These are phyloP conservation scores for Fusarium abutilonis DNA, from an alignment of 2,329 filamentous ascomycete species.

Conservation along the genomic window DNA sequence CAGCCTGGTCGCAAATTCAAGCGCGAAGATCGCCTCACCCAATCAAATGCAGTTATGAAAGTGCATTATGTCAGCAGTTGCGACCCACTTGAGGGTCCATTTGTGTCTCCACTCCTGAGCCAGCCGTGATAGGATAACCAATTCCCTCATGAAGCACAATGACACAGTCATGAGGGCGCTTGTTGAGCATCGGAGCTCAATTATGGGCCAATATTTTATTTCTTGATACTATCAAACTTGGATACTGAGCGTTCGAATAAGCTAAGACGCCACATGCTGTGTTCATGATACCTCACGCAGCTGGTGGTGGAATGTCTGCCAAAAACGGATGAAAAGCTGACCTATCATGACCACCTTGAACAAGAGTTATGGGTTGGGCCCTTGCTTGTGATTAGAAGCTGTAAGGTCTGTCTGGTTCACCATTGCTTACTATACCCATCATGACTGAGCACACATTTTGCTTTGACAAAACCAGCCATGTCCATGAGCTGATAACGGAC, in stretches of 20 bases:
- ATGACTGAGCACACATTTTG: too few species aligned
- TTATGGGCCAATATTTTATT: not conserved
- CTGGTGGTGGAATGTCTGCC: too few species aligned
- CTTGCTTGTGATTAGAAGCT: too few species aligned
- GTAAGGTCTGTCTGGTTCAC: too few species aligned
- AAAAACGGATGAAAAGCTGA: too few species aligned
- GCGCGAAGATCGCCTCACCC: slow-evolving; percentile 18
- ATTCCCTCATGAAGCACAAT: slow-evolving; percentile 9
- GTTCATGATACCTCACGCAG: slow-evolving; percentile 20
- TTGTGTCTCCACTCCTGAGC: slow-evolving; percentile 10
- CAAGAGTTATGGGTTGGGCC: too few species aligned
- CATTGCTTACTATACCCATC: too few species aligned
- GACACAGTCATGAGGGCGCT: slow-evolving; percentile 1
- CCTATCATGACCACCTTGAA: too few species aligned
- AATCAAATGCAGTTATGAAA: slow-evolving; percentile 17
- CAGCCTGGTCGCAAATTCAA: slow-evolving; percentile 43
- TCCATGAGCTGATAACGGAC: too few species aligned
- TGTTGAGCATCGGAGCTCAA: not conserved
- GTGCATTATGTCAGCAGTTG: slow-evolving; percentile 36
- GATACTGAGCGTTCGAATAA: not conserved
- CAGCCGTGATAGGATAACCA: slow-evolving; percentile 12
- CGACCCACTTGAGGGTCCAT: slow-evolving; percentile 1
- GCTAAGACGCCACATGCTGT: not conserved
- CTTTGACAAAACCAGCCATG: too few species aligned
- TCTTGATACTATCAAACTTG: not conserved